These are phyloP conservation scores for Plenodomus tracheiphilus DNA, from an alignment of 2,329 filamentous ascomycete species.

Conservation along the genomic window DNA sequence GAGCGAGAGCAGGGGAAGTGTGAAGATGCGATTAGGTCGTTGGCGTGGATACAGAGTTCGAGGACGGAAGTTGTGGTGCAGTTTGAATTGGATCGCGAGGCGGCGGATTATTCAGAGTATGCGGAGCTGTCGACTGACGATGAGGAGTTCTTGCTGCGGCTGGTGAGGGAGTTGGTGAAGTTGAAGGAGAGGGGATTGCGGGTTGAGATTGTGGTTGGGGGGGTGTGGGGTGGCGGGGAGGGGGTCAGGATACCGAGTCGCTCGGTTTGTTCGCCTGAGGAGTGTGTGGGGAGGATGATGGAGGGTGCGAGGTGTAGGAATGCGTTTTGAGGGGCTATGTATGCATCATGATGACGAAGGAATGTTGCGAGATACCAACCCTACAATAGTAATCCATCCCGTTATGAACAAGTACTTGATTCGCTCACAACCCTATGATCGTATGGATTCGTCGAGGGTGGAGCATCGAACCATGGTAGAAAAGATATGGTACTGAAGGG, in stretches of 20 bases:
- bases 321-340: too few species aligned
- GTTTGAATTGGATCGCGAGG: conserved; percentile 7
- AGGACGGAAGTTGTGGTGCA: conserved; percentile 10
- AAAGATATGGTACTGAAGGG: too few species aligned
- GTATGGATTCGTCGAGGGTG: too few species aligned
- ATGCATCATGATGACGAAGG: too few species aligned
- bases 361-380: too few species aligned
- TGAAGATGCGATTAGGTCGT: conserved; percentile 5
- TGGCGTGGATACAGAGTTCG: conserved; percentile 5
- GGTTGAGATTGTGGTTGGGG: not conserved
- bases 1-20: conserved; percentile 5
- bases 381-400: too few species aligned
- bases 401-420: too few species aligned
- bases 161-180: not conserved
- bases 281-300: not conserved
- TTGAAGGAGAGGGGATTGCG: conserved; percentile 4
- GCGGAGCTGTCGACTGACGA: conserved; percentile 3
- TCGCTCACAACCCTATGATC: too few species aligned
- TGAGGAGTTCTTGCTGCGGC: conserved; percentile 1
- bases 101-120: conserved; percentile 5
- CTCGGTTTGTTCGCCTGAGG: not conserved
- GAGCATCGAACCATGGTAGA: too few species aligned
- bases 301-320: too few species aligned
- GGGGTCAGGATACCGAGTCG: not conserved
- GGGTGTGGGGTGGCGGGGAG: not conserved